Base-by-base conservation (phyloP, 495 filamentous ascomycete genomes). In the Penicillium macrosclerotiorum region DNA sequence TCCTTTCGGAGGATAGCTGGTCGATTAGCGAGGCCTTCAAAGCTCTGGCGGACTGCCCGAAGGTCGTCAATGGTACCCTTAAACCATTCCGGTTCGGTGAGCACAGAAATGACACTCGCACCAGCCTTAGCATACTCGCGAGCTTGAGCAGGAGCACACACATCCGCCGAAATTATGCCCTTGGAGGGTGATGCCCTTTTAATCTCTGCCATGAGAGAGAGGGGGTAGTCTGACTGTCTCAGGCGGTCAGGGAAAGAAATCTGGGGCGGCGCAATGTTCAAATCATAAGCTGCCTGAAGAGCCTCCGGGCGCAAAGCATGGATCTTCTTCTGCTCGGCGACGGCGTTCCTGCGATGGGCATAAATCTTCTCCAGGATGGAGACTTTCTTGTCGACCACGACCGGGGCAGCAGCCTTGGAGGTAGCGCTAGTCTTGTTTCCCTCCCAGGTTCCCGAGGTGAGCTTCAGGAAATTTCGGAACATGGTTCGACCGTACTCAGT, bases 41-140 rank as follows among this genome's bases (percentile, higher is more conserved):
- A 72, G 32, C 86, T 89, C 62, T 90, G 88, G 9, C 93, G 83
- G 20, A 96, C 93, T 42, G 85, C 80, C 34, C 89, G 84, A 26
- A 99, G 72, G 62, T 99, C 93, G 41, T 99, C 93, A 40, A 97
- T 89, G 52, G 85, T 91, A 22, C 93, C 93, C 67, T 96, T 97
- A 72, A 99, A 99, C 90, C 90, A 99, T 55, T 96, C 85, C 0
- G 93, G 93, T 67, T 99, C 93, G 0, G 93, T 99, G 41, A 99
- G 80, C 9, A 99, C 94, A 8, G 91, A 96, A 54, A 98, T 97
- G 22, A 94, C 86, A 54, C 92, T 96, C 19, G 93, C 94, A 16
- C 93, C 94, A 11, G 94, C 90, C 6, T 90, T 78, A 9, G 94
- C 94, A 62, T 98, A 99, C 50, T 84, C 86, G 41, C 86, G 81